Base-by-base conservation (phyloP, 2,329 filamentous ascomycete genomes). In the Penicillium freii region DNA sequence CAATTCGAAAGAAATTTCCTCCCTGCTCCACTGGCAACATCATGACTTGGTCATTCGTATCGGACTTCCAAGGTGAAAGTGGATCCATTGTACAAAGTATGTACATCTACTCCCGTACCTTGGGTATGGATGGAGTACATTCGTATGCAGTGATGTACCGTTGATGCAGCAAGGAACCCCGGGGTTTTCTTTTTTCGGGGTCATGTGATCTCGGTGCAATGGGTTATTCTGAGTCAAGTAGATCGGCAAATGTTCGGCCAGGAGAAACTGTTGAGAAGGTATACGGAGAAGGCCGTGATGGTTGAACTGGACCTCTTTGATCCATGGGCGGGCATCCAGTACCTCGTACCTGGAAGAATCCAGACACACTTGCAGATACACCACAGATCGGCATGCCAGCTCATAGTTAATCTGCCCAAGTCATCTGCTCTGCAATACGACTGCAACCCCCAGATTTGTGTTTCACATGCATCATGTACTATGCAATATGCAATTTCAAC, bases 381-480 rank as follows among this genome's bases (percentile, higher is more conserved):
- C 3, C 21, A 29, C 11, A 44, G 39, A 51, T 45, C 50, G 31
- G n/a, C 50, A 46, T 33, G 47, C 47, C 27, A 48, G 4, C 33
- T 52, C 50, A 52, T 47, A 45, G 8, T 11, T 42, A 25, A 36
- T 34, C 29, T 17, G 38, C n/a, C 10, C 33, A 19, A 40, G 43
- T 54, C 23, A 54, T 48, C 33, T 52, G 15, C 42, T 11, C n/a
- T 42, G 36, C 6, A 23, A 45, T 51, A 23, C 29, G 17, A 51
- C 49, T 44, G 29, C 49, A 51, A 51, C 34, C 25, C 39, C 34
- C 23, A 46, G 34, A 10, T 47, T 34, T 47, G 13, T 38, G 43
- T 48, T 34, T 43, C 52, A 54, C 52, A 43, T 54, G 52, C 52
- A 50, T 34, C 19, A 39, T 40, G 17, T 10, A 13, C 23, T 17